These are phyloP conservation scores for Teunomyces pallodes DNA, from an alignment of 805 yeast species.

Conservation along the genomic window DNA sequence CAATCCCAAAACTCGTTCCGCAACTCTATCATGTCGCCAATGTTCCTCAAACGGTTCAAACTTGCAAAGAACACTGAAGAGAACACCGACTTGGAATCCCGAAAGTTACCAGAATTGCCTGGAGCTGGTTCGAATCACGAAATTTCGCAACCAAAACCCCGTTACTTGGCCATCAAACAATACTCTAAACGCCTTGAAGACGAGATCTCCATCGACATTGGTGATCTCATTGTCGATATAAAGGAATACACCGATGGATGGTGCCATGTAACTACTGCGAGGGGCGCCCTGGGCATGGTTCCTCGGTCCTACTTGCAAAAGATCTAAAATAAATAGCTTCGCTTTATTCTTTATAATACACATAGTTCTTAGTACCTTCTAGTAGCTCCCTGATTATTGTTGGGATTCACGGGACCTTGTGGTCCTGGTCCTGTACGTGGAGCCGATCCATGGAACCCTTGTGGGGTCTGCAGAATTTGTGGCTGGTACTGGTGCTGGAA, in stretches of 20 bases:
- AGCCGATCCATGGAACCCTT: background rate
- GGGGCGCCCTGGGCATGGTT: conserved; percentile 27
- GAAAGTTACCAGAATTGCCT: background rate
- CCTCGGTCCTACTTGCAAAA: conserved; percentile 29
- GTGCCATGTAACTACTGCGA: conserved; percentile 28
- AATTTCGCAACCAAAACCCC: background rate
- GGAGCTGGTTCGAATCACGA: background rate
- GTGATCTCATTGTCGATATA: conserved; percentile 27
- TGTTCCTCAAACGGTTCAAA: conserved; percentile 32
- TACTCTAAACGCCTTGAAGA: conserved; percentile 31
- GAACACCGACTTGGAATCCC: background rate
- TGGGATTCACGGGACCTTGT: background rate
- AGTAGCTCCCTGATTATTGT: conserved; percentile 4
- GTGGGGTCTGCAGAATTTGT: conserved; percentile 4
- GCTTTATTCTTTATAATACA: background rate
- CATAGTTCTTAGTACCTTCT: conserved; percentile 3
- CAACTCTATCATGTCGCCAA: conserved; percentile 22
- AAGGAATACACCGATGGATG: conserved; percentile 36
- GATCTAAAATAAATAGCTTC: background rate
- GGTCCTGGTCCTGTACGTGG: background rate
- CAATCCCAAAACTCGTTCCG: background rate
- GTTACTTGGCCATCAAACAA: conserved; percentile 22
- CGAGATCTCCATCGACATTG: conserved; percentile 30
- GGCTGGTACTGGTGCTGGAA: conserved; percentile 9
- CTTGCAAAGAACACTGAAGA: conserved; percentile 14